Evolutionary conservation across 2,329 filamentous ascomycete genomes (phyloP).

Genomic region (Colletotrichum musicola): DNA sequence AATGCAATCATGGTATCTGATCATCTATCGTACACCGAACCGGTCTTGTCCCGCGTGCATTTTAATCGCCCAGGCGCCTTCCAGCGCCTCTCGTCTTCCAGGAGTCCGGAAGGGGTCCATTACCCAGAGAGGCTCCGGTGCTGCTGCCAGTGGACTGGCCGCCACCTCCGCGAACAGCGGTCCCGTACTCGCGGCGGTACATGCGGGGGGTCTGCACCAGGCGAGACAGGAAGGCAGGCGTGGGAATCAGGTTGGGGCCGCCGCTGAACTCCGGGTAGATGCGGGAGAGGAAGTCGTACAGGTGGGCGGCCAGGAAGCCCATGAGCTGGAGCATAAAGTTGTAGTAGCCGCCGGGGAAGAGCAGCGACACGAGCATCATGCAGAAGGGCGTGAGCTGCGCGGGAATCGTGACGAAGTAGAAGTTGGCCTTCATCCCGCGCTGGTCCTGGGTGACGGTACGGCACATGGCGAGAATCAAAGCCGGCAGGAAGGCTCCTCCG

Average conservation of each 20-base stretch:
- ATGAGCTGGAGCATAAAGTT: slow-evolving; percentile 74
- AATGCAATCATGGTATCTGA: slow-evolving; percentile 25
- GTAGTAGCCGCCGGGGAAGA: slow-evolving; percentile 70
- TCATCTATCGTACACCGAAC: neutral
- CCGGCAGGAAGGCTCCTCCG: slow-evolving; percentile 66
- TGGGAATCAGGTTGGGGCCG: slow-evolving; percentile 80
- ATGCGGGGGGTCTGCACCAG: slow-evolving; percentile 69
- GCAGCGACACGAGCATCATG: slow-evolving; percentile 80
- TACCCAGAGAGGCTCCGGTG: slow-evolving; percentile 55
- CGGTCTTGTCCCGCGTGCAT: neutral
- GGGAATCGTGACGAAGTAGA: slow-evolving; percentile 87
- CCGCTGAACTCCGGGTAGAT: slow-evolving; percentile 92
- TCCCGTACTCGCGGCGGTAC: slow-evolving; percentile 71
- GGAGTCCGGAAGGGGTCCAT: slow-evolving; percentile 69
- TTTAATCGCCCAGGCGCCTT: slow-evolving; percentile 66
- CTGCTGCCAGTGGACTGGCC: slow-evolving; percentile 52
- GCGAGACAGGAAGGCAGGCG: slow-evolving; percentile 78
- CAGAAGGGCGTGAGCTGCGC: slow-evolving; percentile 85
- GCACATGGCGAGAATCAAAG: slow-evolving; percentile 81
- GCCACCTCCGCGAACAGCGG: slow-evolving; percentile 60
- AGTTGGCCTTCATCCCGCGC: slow-evolving; percentile 79
- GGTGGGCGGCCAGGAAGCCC: slow-evolving; percentile 88
- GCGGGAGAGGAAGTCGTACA: slow-evolving; percentile 90
- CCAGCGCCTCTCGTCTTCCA: slow-evolving; percentile 75
- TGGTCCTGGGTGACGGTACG: slow-evolving; percentile 92